These are phyloP conservation scores for Medicago lupulina DNA, from an alignment of 306 rosid species.

Conservation along the genomic window DNA sequence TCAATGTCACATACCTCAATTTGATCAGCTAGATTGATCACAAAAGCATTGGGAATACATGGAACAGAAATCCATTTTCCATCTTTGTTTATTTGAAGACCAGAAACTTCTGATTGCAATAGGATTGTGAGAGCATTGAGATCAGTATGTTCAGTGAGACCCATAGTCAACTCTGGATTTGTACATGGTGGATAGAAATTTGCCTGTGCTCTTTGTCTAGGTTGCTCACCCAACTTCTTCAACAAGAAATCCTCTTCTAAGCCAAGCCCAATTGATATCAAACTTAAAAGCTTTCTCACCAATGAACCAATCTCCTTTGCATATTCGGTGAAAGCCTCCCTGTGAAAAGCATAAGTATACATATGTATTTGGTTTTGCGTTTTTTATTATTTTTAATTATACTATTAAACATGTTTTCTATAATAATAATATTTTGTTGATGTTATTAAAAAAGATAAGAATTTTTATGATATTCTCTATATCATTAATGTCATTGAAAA, in stretches of 20 bases:
- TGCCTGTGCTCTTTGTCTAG: conserved; percentile 50
- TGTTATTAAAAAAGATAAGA: too few relatives aligned
- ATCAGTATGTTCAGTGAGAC: conserved; percentile 49
- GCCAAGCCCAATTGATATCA: conserved; percentile 59
- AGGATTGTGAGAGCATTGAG: conserved; percentile 46
- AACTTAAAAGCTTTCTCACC: conserved; percentile 47
- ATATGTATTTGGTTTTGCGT: background rate
- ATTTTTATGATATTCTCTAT: too few relatives aligned
- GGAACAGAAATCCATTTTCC: conserved; percentile 55
- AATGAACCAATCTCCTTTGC: conserved; percentile 53
- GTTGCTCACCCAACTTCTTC: conserved; percentile 48
- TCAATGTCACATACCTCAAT: conserved; percentile 43
- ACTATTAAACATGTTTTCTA: too few relatives aligned
- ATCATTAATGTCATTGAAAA: too few relatives aligned
- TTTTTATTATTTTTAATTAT: too few relatives aligned
- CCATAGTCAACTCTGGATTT: conserved; percentile 33
- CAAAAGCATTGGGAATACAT: conserved; percentile 51
- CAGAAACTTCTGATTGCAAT: conserved; percentile 46
- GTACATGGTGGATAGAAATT: conserved; percentile 46
- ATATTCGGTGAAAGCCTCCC: conserved; percentile 54
- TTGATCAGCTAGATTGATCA: conserved; percentile 64
- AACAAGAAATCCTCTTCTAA: conserved; percentile 44
- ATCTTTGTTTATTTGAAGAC: conserved; percentile 61
- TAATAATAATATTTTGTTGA: too few relatives aligned
- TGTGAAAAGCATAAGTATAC: conserved; percentile 8